Base-by-base conservation (phyloP, 306 rosid genomes). In the Castanospermum australe region DNA sequence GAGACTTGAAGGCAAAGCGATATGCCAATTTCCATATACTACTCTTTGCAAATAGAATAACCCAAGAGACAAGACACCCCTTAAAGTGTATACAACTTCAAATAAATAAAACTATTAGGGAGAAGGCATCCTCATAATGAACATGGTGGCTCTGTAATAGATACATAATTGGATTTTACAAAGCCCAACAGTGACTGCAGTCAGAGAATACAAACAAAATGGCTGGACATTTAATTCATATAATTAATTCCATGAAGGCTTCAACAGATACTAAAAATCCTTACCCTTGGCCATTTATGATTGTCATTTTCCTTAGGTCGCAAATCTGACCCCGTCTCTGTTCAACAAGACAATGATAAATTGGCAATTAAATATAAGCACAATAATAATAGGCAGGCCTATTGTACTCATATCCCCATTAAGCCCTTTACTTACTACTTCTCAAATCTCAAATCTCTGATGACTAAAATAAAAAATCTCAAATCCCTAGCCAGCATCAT, bases 1-100 rank as follows among this genome's bases (percentile, higher is more conserved):
- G 6, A 52, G 17, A 33, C 47, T 50, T 50, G 61, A 78, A 68
- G 82, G 76, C 70, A 78, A 78, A 78, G 61, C 71, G n/a, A 56
- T 20, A 39, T n/a, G 28, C 59, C 82, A 60, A 66, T 57, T 68
- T 57, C 24, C 62, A 36, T 39, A 4, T 13, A 14, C 30, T 41
- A 12, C 76, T 8, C 57, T 67, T 39, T 33, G 39, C 41, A 33
- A 62, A 47, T 39, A 13, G 14, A 32, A 69, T 17, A 48, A 32
- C 1, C 64, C 64, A 57, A 57, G 0, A 25, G 39, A 59, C 65
- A 59, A 59, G 39, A 59, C 63, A 59, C 63, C 73, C 67, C 35
- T 2, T 28, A 73, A 38, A 41, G 61, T 6, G 30, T 41, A 57
- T 33, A 20, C n/a, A n/a, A n/a, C n/a, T n/a, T n/a, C n/a, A n/a